Base-by-base conservation (phyloP, 352 stramenopile species). In the Globisporangium spinosum region DNA sequence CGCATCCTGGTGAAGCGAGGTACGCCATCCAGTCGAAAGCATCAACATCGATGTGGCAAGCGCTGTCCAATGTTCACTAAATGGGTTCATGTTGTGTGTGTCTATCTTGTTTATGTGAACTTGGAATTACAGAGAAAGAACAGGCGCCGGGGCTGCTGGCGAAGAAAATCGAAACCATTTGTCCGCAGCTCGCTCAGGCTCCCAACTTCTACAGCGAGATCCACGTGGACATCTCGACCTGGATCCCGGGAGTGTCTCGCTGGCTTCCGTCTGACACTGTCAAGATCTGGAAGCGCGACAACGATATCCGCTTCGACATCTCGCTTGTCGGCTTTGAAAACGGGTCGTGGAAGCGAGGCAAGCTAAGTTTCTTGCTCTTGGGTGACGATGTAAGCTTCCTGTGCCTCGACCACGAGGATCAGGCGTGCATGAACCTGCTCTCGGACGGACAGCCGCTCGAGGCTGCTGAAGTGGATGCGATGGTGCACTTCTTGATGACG, bases 181-280 rank as follows among this genome's bases (percentile, higher is more conserved):
- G 72, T 20, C 78, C 79, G 0, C 68, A 79, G 10, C 68, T 91
- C 15, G 71, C 63, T 23, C 54, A 80, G 22, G 73, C 90, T 15
- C 75, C 83, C 0, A 76, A 91, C 34, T 91, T 91, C 54, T 87
- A 89, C 64, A 83, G 78, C 53, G 79, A 89, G 65, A 80, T 91
- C 43, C 73, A 76, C 10, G 73, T 93, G 20, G 83, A 91, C 51
- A 69, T 93, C 38, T 80, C 83, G 27, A 89, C 85, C 10, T 91
- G 85, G 85, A 78, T 93, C 23, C 85, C 85, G 0, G 83, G 84
- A 7, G 72, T 90, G 17, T 91, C 83, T 53, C 78, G 77, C 34
- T 90, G 77, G 77, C 69, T 93, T 38, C 85, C 85, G 10, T 90
- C 81, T 2, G 83, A 93, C 67, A 89, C 79, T 2, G 69, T 93